phyloP scores from a whole-genome alignment of 2,329 filamentous ascomycete species.

The Hymenoscyphus salicellus region DNA sequence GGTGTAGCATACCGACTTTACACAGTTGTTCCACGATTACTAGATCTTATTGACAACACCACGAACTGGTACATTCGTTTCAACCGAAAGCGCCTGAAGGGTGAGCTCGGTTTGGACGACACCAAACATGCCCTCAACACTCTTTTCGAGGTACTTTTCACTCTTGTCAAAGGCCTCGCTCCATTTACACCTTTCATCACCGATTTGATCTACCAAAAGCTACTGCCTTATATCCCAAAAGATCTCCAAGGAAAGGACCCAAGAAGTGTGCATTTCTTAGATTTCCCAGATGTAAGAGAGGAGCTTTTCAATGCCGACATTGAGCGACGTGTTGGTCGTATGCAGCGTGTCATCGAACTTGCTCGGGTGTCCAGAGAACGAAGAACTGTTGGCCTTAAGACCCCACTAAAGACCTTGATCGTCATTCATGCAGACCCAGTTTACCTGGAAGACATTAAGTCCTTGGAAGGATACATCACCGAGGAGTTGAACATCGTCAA shows the following conservation, averaged over 20 bases:
- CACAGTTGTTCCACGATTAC: slow-evolving; percentile 83
- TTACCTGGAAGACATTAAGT: slow-evolving; percentile 83
- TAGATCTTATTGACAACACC: slow-evolving; percentile 84
- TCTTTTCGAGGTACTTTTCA: slow-evolving; percentile 89
- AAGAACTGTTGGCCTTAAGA: slow-evolving; percentile 81
- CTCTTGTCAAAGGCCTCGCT: slow-evolving; percentile 79
- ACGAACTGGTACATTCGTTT: slow-evolving; percentile 99
- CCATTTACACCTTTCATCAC: slow-evolving; percentile 96
- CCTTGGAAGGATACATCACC: slow-evolving; percentile 80
- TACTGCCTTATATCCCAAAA: slow-evolving; percentile 78
- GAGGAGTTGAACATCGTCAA: slow-evolving; percentile 92
- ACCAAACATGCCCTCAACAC: slow-evolving; percentile 90
- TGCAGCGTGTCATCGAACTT: slow-evolving; percentile 95
- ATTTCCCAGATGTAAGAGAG: slow-evolving; percentile 82
- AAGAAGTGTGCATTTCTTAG: slow-evolving; percentile 87
- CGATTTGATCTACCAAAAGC: slow-evolving; percentile 85
- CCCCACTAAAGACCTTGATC: slow-evolving; percentile 81
- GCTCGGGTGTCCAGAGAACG: slow-evolving; percentile 83
- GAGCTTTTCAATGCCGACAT: slow-evolving; percentile 85
- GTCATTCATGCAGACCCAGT: slow-evolving; percentile 81
- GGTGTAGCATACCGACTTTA: slow-evolving; percentile 68
- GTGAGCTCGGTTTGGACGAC: slow-evolving; percentile 80
- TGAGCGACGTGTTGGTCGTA: slow-evolving; percentile 80
- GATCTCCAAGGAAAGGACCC: slow-evolving; percentile 66
- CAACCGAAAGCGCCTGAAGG: slow-evolving; percentile 87